Evolutionary conservation across 176 grass and related monocot genomes (phyloP).

Genomic region (Eleusine indica): DNA sequence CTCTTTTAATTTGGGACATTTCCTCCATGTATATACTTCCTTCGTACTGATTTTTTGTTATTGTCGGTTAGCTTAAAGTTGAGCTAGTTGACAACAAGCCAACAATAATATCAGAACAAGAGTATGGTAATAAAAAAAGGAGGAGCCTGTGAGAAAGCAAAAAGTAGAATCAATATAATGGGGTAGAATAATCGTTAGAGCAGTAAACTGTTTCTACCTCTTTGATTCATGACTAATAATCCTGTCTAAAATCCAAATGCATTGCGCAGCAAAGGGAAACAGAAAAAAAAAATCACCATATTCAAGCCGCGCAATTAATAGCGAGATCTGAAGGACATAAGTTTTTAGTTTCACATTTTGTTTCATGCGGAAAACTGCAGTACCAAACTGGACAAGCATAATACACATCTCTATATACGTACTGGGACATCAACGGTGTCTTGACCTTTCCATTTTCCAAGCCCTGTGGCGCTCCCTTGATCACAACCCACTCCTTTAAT

Average conservation of each 20-base stretch:
- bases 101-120: too few relatives aligned
- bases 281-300: not conserved
- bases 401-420: not conserved
- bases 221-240: too few relatives aligned
- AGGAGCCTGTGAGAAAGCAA: not conserved
- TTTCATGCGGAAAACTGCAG: not conserved
- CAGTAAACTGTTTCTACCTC: too few relatives aligned
- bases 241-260: too few relatives aligned
- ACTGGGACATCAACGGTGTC: not conserved
- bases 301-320: not conserved
- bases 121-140: too few relatives aligned
- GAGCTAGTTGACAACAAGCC: too few relatives aligned
- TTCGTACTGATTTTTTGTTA: too few relatives aligned
- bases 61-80: too few relatives aligned
- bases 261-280: not conserved
- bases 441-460: constrained; percentile 19
- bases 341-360: not conserved
- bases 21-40: too few relatives aligned
- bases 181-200: not conserved
- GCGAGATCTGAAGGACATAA: not conserved
- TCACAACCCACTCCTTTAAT: not conserved
- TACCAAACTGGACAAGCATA: not conserved
- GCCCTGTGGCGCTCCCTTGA: not conserved
- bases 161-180: not conserved
- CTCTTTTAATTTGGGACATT: too few relatives aligned